Conservation (phyloP, 495 filamentous ascomycete species). For the Bacidia rubella region DNA sequence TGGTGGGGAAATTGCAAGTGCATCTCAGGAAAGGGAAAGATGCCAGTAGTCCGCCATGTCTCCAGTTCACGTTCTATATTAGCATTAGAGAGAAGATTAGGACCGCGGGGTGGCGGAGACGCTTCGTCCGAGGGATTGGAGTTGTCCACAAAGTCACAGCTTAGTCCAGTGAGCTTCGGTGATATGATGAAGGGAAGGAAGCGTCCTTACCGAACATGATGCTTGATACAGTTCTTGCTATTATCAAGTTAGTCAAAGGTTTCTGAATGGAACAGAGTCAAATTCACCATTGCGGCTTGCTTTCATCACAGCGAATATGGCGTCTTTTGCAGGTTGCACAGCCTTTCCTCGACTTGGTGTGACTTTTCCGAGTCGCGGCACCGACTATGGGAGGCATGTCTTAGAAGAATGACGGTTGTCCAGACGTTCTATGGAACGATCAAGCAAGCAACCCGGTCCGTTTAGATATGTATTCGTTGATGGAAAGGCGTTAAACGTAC, state of each 20-base stretch:
- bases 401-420: too few relatives aligned
- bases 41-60: conserved; percentile 67
- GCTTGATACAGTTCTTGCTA: conserved; percentile 96
- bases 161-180: conserved; percentile 15
- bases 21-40: conserved; percentile 78
- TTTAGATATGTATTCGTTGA: too few relatives aligned
- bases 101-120: conserved; percentile 50
- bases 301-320: conserved; percentile 97
- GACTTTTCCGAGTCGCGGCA: conserved; percentile 51
- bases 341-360: conserved; percentile 96
- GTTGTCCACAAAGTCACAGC: conserved; percentile 91
- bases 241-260: conserved; percentile 20
- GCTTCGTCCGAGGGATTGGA: conserved; percentile 48
- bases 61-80: conserved; percentile 70
- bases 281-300: conserved; percentile 86
- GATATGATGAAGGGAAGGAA: not conserved
- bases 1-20: conserved; percentile 48
- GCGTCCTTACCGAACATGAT: conserved; percentile 93
- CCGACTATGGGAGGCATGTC: conserved; percentile 13
- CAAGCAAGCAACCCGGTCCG: too few relatives aligned
- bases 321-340: conserved; percentile 95
- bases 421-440: too few relatives aligned
- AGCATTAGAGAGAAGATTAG: conserved; percentile 70
- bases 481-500: too few relatives aligned
- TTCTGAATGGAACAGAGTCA: not conserved